Conservation (phyloP, 225 moss, liverwort and hornwort genomes). For the Pseudisothecium myosuroides region DNA sequence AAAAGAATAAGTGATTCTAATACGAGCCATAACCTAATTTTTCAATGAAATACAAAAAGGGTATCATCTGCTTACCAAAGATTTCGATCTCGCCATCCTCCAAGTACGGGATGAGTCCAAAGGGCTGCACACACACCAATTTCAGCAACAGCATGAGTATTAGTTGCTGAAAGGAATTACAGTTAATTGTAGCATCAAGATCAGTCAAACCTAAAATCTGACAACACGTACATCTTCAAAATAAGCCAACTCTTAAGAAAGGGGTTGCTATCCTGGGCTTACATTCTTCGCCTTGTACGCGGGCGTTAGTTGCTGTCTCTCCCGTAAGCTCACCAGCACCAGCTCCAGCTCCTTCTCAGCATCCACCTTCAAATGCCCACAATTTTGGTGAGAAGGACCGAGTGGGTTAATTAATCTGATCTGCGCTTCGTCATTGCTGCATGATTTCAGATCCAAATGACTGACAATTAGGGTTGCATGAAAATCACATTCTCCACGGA, state of each 20-base stretch:
- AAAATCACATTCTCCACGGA: not conserved
- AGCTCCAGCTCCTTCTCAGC: constrained; percentile 15
- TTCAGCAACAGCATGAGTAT: too few species aligned
- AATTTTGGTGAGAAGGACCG: not conserved
- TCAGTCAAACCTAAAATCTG: not conserved
- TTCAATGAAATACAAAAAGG: too few species aligned
- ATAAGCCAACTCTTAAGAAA: not conserved
- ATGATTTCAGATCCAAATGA: too few species aligned
- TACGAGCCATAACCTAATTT: too few species aligned
- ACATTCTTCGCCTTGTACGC: constrained; percentile 21
- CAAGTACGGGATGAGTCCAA: too few species aligned
- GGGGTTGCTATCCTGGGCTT: not conserved
- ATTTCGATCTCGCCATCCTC: too few species aligned
- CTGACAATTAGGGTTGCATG: too few species aligned
- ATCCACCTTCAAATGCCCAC: constrained; percentile 14
- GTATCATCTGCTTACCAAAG: too few species aligned
- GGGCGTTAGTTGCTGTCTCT: not conserved
- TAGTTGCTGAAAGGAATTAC: not conserved
- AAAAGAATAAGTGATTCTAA: too few species aligned
- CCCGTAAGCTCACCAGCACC: not conserved
- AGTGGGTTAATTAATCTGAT: not conserved
- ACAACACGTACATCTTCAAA: not conserved
- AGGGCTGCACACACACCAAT: too few species aligned
- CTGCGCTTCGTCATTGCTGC: not conserved
- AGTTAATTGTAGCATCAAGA: not conserved